Evolutionary conservation across 306 rosid genomes (phyloP).

Genomic region (Lathyrus aphaca): DNA sequence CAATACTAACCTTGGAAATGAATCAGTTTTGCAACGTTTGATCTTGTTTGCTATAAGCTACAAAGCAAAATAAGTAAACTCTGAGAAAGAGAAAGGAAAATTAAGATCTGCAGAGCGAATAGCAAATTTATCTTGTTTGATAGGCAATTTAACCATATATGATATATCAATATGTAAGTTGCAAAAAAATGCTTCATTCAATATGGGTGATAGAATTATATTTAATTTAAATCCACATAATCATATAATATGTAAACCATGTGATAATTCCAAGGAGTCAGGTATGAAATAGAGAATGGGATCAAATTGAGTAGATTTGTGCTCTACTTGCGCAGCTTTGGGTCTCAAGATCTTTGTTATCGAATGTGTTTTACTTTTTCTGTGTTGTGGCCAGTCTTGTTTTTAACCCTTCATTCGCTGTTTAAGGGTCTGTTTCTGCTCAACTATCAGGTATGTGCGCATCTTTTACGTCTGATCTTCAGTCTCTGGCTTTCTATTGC

Average conservation of each 20-base stretch:
- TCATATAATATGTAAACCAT: slow-evolving; percentile 3
- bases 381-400: no score
- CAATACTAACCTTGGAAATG: slow-evolving; percentile 73
- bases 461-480: no score
- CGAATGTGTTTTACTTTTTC: not conserved
- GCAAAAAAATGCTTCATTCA: slow-evolving; percentile 24
- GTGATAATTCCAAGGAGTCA: not conserved
- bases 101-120: slow-evolving; percentile 17
- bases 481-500: no score
- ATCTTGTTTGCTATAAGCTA: slow-evolving; percentile 90
- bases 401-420: no score
- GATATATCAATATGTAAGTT: slow-evolving; percentile 4
- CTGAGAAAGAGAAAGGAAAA: slow-evolving; percentile 45
- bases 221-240: slow-evolving; percentile 17
- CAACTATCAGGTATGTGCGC: no score
- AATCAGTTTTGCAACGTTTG: slow-evolving; percentile 97
- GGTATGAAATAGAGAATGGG: not conserved
- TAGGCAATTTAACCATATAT: slow-evolving; percentile 18
- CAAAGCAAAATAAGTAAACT: slow-evolving; percentile 46
- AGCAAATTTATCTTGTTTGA: slow-evolving; percentile 15
- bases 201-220: slow-evolving; percentile 9
- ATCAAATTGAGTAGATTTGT: not conserved
- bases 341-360: not conserved
- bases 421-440: no score
- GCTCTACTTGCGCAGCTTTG: not conserved